A percentile compares a stretch with the other conserved stretches of the same genome.
phyloP scores from a whole-genome alignment of 192 early-diverging fungal species.

The Kickxella alabastrina region DNA sequence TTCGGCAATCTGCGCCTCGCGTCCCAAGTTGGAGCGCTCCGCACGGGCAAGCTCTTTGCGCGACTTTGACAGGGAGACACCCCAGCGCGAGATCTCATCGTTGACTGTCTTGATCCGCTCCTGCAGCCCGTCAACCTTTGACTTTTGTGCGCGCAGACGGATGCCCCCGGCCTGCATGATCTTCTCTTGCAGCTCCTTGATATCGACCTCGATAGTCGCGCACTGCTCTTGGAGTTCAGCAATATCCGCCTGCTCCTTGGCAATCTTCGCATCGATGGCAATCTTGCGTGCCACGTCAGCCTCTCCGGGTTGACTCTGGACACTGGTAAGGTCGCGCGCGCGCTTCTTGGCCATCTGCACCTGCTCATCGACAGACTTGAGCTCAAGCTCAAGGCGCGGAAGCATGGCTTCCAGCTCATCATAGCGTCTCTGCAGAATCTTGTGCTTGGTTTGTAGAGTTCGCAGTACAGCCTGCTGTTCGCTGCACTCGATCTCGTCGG shows the following conservation, averaged over 20 bases:
- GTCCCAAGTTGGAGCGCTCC: conserved; percentile 59
- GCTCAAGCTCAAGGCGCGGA: conserved; percentile 71
- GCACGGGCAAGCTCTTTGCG: conserved; percentile 73
- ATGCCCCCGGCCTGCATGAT: conserved; percentile 91
- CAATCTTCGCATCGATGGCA: conserved; percentile 49
- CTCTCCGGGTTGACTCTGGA: conserved; percentile 27
- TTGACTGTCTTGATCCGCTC: conserved; percentile 70
- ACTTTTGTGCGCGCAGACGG: conserved; percentile 79
- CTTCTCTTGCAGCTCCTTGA: conserved; percentile 78
- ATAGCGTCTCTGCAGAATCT: conserved; percentile 52
- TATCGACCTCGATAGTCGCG: conserved; percentile 67
- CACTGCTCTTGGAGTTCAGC: conserved; percentile 55
- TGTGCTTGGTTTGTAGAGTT: conserved; percentile 24
- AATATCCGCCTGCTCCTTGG: conserved; percentile 47
- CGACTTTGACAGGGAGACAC: conserved; percentile 67
- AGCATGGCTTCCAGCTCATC: conserved; percentile 59
- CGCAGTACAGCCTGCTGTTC: conserved; percentile 46
- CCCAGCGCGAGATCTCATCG: conserved; percentile 68
- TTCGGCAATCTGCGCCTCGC: conserved; percentile 63
- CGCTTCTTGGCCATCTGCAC: conserved; percentile 67
- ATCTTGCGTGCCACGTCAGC: conserved; percentile 30
- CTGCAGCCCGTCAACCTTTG: conserved; percentile 73
- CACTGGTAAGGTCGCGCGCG: conserved; percentile 45
- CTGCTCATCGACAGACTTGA: conserved; percentile 60
- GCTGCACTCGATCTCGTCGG: conserved; percentile 54